Conservation (phyloP, 139 green algal genomes). For the Chlorella sorokiniana region DNA sequence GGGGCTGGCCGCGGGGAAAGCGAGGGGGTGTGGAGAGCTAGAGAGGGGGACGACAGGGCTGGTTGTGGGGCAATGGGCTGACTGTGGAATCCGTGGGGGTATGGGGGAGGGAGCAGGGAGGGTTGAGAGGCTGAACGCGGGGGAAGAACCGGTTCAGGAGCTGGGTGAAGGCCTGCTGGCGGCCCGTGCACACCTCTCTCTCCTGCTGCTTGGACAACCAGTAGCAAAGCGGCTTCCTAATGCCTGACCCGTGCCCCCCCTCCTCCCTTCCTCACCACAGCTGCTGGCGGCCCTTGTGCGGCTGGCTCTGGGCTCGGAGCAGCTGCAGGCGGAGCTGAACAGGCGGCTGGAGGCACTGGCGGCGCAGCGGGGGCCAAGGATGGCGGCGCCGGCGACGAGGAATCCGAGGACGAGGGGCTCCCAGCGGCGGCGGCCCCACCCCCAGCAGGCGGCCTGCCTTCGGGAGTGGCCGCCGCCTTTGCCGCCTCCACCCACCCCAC, state of each 20-base stretch:
- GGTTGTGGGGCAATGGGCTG: too few relatives aligned
- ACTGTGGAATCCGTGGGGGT: too few relatives aligned
- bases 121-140: too few relatives aligned
- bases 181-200: too few relatives aligned
- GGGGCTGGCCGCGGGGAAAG: too few relatives aligned
- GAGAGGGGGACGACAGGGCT: too few relatives aligned
- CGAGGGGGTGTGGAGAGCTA: too few relatives aligned
- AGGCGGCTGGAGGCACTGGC: constrained; percentile 57
- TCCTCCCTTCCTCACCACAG: not conserved
- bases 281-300: constrained; percentile 67
- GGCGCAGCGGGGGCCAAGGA: not conserved
- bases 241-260: not conserved
- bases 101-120: too few relatives aligned
- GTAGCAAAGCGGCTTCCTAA: not conserved
- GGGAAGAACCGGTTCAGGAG: too few relatives aligned
- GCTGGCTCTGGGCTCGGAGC: constrained; percentile 65
- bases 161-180: too few relatives aligned
- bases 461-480: not conserved
- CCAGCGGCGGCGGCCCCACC: not conserved
- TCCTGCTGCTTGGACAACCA: not conserved
- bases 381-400: constrained; percentile 25
- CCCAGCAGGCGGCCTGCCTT: not conserved
- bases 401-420: constrained; percentile 18
- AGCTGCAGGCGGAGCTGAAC: constrained; percentile 59
- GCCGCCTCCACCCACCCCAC: not conserved